phyloP scores from a whole-genome alignment of 1,139 yeast genomes.

The Suhomyces guaymorum region DNA sequence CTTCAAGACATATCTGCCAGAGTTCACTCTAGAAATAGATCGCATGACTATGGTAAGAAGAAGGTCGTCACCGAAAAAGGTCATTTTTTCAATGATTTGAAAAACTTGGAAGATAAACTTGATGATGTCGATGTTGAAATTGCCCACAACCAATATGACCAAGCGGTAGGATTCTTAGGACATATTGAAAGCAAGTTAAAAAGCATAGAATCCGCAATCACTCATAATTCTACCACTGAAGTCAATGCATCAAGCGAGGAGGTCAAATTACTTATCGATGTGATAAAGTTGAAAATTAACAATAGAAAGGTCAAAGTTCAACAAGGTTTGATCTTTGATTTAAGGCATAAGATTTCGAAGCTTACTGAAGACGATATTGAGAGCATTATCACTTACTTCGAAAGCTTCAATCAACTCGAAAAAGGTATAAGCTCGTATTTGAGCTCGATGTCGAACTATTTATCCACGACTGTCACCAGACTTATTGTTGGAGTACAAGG shows the following conservation, averaged over 20 bases:
- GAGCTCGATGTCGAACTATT: constrained; percentile 37
- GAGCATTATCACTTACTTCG: constrained; percentile 37
- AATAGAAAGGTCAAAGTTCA: constrained; percentile 41
- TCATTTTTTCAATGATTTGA: constrained; percentile 44
- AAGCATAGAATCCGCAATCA: constrained; percentile 19
- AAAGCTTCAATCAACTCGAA: constrained; percentile 39
- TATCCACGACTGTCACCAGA: constrained; percentile 36
- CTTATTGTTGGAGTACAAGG: constrained; percentile 47
- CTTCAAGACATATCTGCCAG: constrained; percentile 56
- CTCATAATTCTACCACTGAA: constrained; percentile 11
- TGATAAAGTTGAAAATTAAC: constrained; percentile 40
- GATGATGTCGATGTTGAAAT: constrained; percentile 68
- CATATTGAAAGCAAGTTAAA: constrained; percentile 41
- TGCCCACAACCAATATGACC: constrained; percentile 59
- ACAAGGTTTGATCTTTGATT: constrained; percentile 40
- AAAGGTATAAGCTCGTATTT: constrained; percentile 41
- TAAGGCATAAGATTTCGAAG: constrained; percentile 37
- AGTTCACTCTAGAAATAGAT: constrained; percentile 56
- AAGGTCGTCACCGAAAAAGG: constrained; percentile 22
- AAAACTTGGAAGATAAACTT: constrained; percentile 59
- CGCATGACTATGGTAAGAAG: constrained; percentile 41
- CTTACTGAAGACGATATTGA: constrained; percentile 36
- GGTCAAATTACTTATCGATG: constrained; percentile 38
- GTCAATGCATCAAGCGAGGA: constrained; percentile 26
- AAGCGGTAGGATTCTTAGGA: constrained; percentile 54